phyloP scores from a whole-genome alignment of 495 filamentous ascomycete genomes.

The Aspergillus hancockii region DNA sequence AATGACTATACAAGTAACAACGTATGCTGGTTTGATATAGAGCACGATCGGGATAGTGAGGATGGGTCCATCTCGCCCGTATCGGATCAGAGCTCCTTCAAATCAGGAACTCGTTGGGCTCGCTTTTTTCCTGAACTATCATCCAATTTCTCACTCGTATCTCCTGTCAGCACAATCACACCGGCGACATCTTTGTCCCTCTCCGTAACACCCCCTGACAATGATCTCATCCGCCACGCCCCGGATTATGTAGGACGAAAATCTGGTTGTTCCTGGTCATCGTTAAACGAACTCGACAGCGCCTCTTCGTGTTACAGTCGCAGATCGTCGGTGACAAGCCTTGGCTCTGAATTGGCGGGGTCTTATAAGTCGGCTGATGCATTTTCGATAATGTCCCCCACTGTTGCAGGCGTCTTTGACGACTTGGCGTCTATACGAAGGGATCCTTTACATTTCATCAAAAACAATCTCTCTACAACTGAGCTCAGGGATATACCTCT shows the following conservation, averaged over 20 bases:
- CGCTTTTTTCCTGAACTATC: slow-evolving; percentile 38
- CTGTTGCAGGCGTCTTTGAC: slow-evolving; percentile 46
- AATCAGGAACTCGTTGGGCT: slow-evolving; percentile 23
- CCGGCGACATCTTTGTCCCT: background rate
- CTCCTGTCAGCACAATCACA: slow-evolving; percentile 15
- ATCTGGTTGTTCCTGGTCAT: slow-evolving; percentile 23
- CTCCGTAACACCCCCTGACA: background rate
- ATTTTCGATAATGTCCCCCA: slow-evolving; percentile 41
- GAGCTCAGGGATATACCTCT: slow-evolving; percentile 48
- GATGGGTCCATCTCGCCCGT: slow-evolving; percentile 35
- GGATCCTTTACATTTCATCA: slow-evolving; percentile 12
- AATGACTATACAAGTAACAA: background rate
- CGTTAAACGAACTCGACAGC: slow-evolving; percentile 27
- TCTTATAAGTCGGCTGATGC: slow-evolving; percentile 25
- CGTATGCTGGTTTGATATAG: slow-evolving; percentile 13
- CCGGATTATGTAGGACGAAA: slow-evolving; percentile 7
- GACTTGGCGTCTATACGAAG: slow-evolving; percentile 19
- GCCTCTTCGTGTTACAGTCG: slow-evolving; percentile 42
- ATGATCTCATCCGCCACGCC: background rate
- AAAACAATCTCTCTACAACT: slow-evolving; percentile 22
- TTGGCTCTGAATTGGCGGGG: slow-evolving; percentile 18
- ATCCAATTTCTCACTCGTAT: slow-evolving; percentile 31
- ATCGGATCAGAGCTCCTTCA: slow-evolving; percentile 21
- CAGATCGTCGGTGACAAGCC: slow-evolving; percentile 35
- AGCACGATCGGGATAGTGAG: slow-evolving; percentile 12